Evolutionary conservation across 768 basidiomycete species (phyloP).

Genomic region (Mycena capillaripes): DNA sequence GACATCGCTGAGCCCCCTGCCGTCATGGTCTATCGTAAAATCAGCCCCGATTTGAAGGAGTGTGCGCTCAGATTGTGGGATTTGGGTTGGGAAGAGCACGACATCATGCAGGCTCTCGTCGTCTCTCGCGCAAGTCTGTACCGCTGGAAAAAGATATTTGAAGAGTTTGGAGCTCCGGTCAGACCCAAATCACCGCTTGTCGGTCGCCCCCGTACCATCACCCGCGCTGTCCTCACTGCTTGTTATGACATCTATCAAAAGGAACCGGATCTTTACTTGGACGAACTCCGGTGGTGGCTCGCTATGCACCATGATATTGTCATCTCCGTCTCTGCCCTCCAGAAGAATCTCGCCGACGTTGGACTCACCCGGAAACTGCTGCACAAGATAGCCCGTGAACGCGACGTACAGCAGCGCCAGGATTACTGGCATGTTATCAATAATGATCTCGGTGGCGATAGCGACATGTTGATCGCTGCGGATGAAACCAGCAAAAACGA

Average conservation of each 20-base stretch:
- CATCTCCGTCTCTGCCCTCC: slow-evolving; percentile 34
- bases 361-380: slow-evolving; percentile 37
- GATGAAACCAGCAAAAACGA: slow-evolving; percentile 42
- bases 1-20: too few relatives aligned
- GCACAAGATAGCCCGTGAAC: slow-evolving; percentile 31
- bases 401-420: slow-evolving; percentile 22
- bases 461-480: slow-evolving; percentile 5
- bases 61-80: not conserved
- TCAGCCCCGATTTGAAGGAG: slow-evolving; percentile 10
- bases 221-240: slow-evolving; percentile 12
- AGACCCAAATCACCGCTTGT: slow-evolving; percentile 20
- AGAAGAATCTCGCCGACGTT: slow-evolving; percentile 26
- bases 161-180: not conserved
- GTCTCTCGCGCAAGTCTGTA: slow-evolving; percentile 44
- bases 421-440: slow-evolving; percentile 24
- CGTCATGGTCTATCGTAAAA: too few relatives aligned
- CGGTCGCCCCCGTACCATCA: slow-evolving; percentile 14
- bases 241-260: slow-evolving; percentile 16
- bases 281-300: slow-evolving; percentile 30
- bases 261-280: not conserved
- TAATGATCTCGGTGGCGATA: slow-evolving; percentile 15
- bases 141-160: slow-evolving; percentile 38
- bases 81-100: slow-evolving; percentile 11
- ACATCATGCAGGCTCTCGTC: slow-evolving; percentile 40
- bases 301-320: slow-evolving; percentile 31